Percentiles rank a stretch among this genome's conserved stretches.
Conservation (phyloP, 139 green algal species). For the Asterochloris erici region DNA sequence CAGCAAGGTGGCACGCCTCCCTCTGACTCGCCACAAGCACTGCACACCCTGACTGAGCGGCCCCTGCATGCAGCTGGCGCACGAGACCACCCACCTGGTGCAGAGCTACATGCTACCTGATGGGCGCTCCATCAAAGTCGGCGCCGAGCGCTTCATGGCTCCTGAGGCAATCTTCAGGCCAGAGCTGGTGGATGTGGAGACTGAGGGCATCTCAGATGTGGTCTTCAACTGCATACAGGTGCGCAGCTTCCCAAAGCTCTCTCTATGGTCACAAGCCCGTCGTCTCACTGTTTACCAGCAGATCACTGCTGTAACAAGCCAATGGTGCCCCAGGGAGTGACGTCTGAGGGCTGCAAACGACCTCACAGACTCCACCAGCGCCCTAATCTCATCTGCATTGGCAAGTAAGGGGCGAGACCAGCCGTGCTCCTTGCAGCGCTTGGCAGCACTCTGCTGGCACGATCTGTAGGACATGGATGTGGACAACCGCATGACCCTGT, state of each 20-base stretch:
- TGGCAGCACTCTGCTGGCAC: neutral
- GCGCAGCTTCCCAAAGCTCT: neutral
- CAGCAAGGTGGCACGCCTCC: too few species aligned
- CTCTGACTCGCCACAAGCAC: neutral
- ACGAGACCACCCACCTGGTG: constrained; percentile 70
- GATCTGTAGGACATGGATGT: constrained; percentile 69
- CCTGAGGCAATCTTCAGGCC: constrained; percentile 67
- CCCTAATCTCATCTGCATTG: too few species aligned
- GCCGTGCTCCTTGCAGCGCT: too few species aligned
- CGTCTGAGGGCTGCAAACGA: too few species aligned
- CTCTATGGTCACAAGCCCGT: too few species aligned
- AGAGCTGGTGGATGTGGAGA: constrained; percentile 63
- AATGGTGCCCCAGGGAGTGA: too few species aligned
- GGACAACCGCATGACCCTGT: constrained; percentile 72
- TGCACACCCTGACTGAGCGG: neutral
- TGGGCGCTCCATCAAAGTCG: constrained; percentile 64
- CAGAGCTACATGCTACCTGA: constrained; percentile 78
- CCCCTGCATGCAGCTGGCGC: constrained; percentile 47
- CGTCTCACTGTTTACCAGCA: too few species aligned
- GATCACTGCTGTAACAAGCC: too few species aligned
- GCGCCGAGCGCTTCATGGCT: constrained; percentile 74
- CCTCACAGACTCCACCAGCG: too few species aligned
- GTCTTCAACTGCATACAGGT: constrained; percentile 70
- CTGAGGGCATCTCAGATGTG: constrained; percentile 59
- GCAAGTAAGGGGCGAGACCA: too few species aligned